Percentiles rank a stretch among this genome's conserved stretches.
These are phyloP conservation scores for Amanita subjunquillea DNA, from an alignment of 768 basidiomycete species.

Conservation along the genomic window DNA sequence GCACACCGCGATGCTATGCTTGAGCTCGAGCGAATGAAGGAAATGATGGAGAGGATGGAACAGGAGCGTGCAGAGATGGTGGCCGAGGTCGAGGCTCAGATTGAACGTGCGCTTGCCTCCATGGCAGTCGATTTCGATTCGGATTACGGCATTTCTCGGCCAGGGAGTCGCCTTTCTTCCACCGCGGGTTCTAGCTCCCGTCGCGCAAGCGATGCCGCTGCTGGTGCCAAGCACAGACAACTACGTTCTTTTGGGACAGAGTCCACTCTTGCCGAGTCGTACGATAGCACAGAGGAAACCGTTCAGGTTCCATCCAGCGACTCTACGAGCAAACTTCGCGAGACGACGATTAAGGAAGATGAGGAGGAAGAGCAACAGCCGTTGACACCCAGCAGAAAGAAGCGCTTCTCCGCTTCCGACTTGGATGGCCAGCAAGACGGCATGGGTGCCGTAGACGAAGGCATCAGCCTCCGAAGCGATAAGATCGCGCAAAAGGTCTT, in stretches of 20 bases:
- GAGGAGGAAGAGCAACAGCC: slow-evolving; percentile 38
- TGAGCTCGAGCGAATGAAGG: slow-evolving; percentile 80
- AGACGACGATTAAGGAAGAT: slow-evolving; percentile 43
- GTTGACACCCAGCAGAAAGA: slow-evolving; percentile 42
- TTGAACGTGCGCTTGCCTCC: slow-evolving; percentile 74
- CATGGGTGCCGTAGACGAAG: slow-evolving; percentile 81
- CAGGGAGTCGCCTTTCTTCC: slow-evolving; percentile 53
- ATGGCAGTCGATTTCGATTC: slow-evolving; percentile 78
- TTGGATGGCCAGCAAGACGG: slow-evolving; percentile 60
- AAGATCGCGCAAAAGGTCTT: slow-evolving; percentile 81
- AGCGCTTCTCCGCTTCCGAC: slow-evolving; percentile 70
- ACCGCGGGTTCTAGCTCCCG: slow-evolving; percentile 37
- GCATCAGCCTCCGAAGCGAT: slow-evolving; percentile 77
- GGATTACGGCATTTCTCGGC: slow-evolving; percentile 63
- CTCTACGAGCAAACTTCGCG: slow-evolving; percentile 24
- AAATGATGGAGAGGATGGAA: slow-evolving; percentile 83
- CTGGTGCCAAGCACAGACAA: slow-evolving; percentile 28
- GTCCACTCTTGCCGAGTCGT: slow-evolving; percentile 67
- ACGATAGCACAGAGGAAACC: slow-evolving; percentile 33
- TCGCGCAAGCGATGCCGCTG: slow-evolving; percentile 44
- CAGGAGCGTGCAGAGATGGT: slow-evolving; percentile 82
- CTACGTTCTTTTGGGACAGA: slow-evolving; percentile 72
- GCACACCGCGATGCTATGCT: slow-evolving; percentile 71
- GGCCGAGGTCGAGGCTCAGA: slow-evolving; percentile 88
- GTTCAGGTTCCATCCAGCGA: slow-evolving; percentile 13